A percentile compares a stretch with the other conserved stretches of the same genome.
phyloP scores from a whole-genome alignment of 768 basidiomycete genomes.

The Thelephora aurantiotincta region DNA sequence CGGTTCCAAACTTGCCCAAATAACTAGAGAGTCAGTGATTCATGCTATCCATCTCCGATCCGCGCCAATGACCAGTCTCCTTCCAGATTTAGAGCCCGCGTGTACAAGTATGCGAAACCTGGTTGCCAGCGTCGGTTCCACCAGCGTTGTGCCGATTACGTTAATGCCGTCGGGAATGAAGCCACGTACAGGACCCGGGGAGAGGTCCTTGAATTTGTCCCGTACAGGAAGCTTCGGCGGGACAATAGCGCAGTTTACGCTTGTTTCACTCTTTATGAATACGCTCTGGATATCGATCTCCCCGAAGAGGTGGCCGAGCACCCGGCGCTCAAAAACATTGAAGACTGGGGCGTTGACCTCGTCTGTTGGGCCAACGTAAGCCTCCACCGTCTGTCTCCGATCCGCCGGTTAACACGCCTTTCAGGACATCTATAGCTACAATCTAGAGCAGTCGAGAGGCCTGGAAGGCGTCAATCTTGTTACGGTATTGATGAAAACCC shows the following conservation, averaged over 20 bases:
- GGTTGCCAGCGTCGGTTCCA: too few species aligned
- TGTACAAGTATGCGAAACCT: slow-evolving; percentile 28
- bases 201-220: too few species aligned
- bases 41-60: too few species aligned
- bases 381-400: slow-evolving; percentile 28
- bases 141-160: too few species aligned
- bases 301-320: slow-evolving; percentile 45
- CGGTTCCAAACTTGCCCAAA: too few species aligned
- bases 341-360: slow-evolving; percentile 47
- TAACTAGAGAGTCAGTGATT: too few species aligned
- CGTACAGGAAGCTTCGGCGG: slow-evolving; percentile 43
- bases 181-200: too few species aligned
- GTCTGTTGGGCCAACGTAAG: too few species aligned
- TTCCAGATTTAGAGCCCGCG: slow-evolving; percentile 40
- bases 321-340: slow-evolving; percentile 35
- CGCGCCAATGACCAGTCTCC: too few species aligned
- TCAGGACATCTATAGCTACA: slow-evolving; percentile 61
- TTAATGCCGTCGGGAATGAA: too few species aligned
- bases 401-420: neutral
- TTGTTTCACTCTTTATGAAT: slow-evolving; percentile 51
- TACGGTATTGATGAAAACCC: slow-evolving; percentile 49
- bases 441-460: slow-evolving; percentile 61
- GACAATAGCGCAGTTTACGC: slow-evolving; percentile 56
- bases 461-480: slow-evolving; percentile 54
- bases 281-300: too few species aligned